Base-by-base conservation (phyloP, 768 basidiomycete species). In the Royoungia palumana region DNA sequence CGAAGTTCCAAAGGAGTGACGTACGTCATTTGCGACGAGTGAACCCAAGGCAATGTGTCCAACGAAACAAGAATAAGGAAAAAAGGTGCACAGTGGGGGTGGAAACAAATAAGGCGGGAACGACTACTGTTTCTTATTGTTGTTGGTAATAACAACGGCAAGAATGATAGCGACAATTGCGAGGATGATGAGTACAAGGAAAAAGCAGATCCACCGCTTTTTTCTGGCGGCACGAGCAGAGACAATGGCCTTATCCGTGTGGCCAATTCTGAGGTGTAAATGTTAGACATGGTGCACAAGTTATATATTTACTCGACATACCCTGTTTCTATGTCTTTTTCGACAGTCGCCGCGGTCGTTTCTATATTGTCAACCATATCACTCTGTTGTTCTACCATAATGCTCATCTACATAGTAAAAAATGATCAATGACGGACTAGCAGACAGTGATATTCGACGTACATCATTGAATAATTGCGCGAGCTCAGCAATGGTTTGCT, bases 131-230 rank as follows among this genome's bases (percentile, higher is more conserved):
- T 75, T 4, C 13, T 32, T 32, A 13, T 13, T 71, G 56, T 75
- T 72, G 41, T 76, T 73, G 37, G 70, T 75, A 19, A 80, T 69
- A 22, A 85, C 76, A 27, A 83, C 74, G 6, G 78, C 83, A 22
- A 79, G 72, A 25, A 89, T 72, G 44, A 87, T 75, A 38, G 78
- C 84, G 38, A 82, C 73, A 41, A 89, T 78, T 54, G 84, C 79
- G 50, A 86, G 73, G 46, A 93, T 61, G 49, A 90, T 62, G 47
- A 94, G 61, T 47, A 70, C 63, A 51, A 92, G 81, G 70, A 82
- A 64, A 77, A 95, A 95, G 72, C 94, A 97, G 66, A 95, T 94
- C 93, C 94, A 96, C 61, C 94, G 84, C 79, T 95, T 97, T 70
- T 86, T 91, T 51, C 95, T 84, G 19, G 95, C 95, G 27, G 86